These are phyloP conservation scores for Paraphoma chrysanthemicola DNA, from an alignment of 2,329 filamentous ascomycete species.

Conservation along the genomic window DNA sequence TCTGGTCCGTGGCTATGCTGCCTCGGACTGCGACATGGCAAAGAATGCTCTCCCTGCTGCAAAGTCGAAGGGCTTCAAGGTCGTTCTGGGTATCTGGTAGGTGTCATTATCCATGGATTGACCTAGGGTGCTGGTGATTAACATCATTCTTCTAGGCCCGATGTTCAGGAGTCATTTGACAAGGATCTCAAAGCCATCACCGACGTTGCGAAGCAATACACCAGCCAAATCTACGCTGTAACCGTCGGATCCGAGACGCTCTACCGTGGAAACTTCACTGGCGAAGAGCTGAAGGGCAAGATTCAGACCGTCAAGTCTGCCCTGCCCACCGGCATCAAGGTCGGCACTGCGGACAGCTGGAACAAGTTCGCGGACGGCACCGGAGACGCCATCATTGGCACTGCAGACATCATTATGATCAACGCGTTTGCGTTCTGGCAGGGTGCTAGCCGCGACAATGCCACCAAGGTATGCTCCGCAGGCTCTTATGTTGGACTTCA, in stretches of 20 bases:
- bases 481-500: too few species aligned
- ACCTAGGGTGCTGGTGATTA: background rate
- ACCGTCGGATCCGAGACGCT: slow-evolving; percentile 75
- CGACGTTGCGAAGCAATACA: slow-evolving; percentile 56
- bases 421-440: slow-evolving; percentile 81
- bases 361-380: slow-evolving; percentile 75
- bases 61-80: slow-evolving; percentile 68
- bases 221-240: slow-evolving; percentile 69
- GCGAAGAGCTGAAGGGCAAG: slow-evolving; percentile 64
- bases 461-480: slow-evolving; percentile 53
- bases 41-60: slow-evolving; percentile 70
- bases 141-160: slow-evolving; percentile 56
- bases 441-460: slow-evolving; percentile 64
- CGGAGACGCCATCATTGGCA: slow-evolving; percentile 68
- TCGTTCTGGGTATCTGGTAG: slow-evolving; percentile 74
- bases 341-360: slow-evolving; percentile 76
- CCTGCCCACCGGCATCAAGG: slow-evolving; percentile 59
- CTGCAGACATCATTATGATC: slow-evolving; percentile 67
- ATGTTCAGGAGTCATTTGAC: slow-evolving; percentile 67
- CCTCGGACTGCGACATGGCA: slow-evolving; percentile 70
- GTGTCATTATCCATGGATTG: slow-evolving; percentile 18
- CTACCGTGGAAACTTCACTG: slow-evolving; percentile 73
- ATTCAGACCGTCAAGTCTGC: slow-evolving; percentile 67
- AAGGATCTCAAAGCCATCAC: slow-evolving; percentile 67
- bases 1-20: slow-evolving; percentile 71